A percentile compares a stretch with the other conserved stretches of the same genome.
These are phyloP conservation scores for Coelastrella sp. DNA, from an alignment of 139 green algal species.

Conservation along the genomic window DNA sequence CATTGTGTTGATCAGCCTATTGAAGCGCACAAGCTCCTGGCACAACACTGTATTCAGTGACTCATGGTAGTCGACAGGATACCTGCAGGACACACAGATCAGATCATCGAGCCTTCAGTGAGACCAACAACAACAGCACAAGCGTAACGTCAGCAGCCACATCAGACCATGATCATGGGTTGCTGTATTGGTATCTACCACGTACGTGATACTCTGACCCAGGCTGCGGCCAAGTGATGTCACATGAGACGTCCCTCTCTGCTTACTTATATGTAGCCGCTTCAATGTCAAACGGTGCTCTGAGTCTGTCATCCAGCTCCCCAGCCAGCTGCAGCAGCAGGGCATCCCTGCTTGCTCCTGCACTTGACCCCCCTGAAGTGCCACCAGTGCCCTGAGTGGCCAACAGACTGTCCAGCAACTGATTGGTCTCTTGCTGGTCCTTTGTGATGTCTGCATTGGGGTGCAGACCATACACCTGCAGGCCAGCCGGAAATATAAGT, in stretches of 20 bases:
- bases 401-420: constrained; percentile 71
- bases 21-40: constrained; percentile 89
- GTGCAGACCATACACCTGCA: constrained; percentile 78
- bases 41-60: constrained; percentile 87
- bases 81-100: constrained; percentile 54
- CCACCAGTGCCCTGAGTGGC: constrained; percentile 54
- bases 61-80: constrained; percentile 85
- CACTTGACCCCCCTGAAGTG: constrained; percentile 25
- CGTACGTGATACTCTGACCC: too few species aligned
- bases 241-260: neutral
- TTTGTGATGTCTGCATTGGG: constrained; percentile 87
- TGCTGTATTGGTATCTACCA: too few species aligned
- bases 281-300: constrained; percentile 80
- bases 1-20: constrained; percentile 73
- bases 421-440: constrained; percentile 79
- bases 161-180: too few species aligned
- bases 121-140: too few species aligned
- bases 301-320: constrained; percentile 68
- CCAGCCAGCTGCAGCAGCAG: constrained; percentile 69
- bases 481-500: neutral
- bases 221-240: neutral
- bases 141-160: too few species aligned
- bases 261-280: constrained; percentile 66
- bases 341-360: constrained; percentile 60
- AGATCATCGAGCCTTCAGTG: neutral